phyloP scores from a whole-genome alignment of 2,329 filamentous ascomycete species.

The Plectosphaerella sp. region DNA sequence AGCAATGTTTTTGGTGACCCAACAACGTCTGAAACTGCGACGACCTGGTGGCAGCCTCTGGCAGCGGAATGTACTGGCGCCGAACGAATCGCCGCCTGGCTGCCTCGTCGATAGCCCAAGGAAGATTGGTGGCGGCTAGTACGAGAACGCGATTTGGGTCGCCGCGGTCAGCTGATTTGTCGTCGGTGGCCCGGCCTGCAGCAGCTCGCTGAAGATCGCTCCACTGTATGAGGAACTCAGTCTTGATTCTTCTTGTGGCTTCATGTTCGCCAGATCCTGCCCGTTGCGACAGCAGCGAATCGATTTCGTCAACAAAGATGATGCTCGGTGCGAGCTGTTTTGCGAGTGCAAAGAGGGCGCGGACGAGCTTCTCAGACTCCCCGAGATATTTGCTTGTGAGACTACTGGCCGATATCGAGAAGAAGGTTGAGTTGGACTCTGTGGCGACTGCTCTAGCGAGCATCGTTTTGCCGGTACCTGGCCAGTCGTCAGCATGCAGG shows the following conservation, averaged over 20 bases:
- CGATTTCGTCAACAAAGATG: conserved; percentile 98
- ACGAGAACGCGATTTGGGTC: conserved; percentile 89
- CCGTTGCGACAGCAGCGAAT: conserved; percentile 82
- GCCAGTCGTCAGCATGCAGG: conserved; percentile 24
- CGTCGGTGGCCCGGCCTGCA: conserved; percentile 69
- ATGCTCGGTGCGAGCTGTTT: conserved; percentile 88
- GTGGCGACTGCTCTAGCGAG: conserved; percentile 90
- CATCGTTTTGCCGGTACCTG: conserved; percentile 99
- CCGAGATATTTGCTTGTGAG: conserved; percentile 94
- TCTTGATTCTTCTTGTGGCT: conserved; percentile 90
- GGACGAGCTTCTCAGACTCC: conserved; percentile 93
- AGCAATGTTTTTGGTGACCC: conserved; percentile 79
- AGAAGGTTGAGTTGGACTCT: conserved; percentile 91
- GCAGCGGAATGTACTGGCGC: conserved; percentile 92
- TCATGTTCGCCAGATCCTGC: conserved; percentile 86
- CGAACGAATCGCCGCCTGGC: conserved; percentile 86
- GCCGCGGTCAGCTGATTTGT: conserved; percentile 64
- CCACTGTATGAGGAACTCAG: conserved; percentile 97
- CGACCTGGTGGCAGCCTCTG: conserved; percentile 76
- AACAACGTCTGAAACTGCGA: conserved; percentile 76
- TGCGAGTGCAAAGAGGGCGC: conserved; percentile 85
- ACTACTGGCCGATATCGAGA: conserved; percentile 92
- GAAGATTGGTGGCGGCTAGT: conserved; percentile 89
- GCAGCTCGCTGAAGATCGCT: conserved; percentile 89
- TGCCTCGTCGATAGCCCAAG: conserved; percentile 97